Percentiles rank a stretch among this genome's conserved stretches.
phyloP scores from a whole-genome alignment of 2,329 filamentous ascomycete species.

The Neonectria magnoliae region DNA sequence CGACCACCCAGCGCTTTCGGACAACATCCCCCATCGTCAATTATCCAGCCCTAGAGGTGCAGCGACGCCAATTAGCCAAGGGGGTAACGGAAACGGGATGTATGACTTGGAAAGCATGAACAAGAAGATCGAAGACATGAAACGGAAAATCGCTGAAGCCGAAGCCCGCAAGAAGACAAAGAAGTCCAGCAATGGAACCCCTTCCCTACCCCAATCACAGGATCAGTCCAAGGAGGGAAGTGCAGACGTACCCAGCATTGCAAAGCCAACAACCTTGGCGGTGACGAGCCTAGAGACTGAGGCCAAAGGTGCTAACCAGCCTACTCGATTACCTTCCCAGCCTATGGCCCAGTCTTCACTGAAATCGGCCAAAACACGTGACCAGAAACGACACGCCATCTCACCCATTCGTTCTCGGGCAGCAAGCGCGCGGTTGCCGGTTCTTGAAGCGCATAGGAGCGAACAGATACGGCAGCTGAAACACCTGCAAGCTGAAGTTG shows the following conservation, averaged over 20 bases:
- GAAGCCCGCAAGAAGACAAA: conserved; percentile 64
- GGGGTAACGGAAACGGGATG: conserved; percentile 48
- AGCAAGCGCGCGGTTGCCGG: conserved; percentile 50
- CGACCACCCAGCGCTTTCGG: conserved; percentile 57
- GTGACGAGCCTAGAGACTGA: background rate
- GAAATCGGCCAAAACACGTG: conserved; percentile 31
- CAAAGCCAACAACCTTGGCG: conserved; percentile 5
- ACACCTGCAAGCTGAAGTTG: conserved; percentile 57
- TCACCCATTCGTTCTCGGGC: conserved; percentile 45
- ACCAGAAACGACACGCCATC: conserved; percentile 13
- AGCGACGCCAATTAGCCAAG: conserved; percentile 51
- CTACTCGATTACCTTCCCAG: conserved; percentile 17
- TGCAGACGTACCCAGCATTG: conserved; percentile 26
- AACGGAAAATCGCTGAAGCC: conserved; percentile 66
- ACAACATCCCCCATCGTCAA: conserved; percentile 52
- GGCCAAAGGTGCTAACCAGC: conserved; percentile 8
- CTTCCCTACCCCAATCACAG: conserved; percentile 41
- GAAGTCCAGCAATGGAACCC: conserved; percentile 45
- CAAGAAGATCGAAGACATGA: conserved; percentile 69
- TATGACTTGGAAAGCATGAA: conserved; percentile 62
- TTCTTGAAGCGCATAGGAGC: conserved; percentile 49
- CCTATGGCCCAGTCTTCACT: conserved; percentile 12
- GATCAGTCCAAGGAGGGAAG: conserved; percentile 41
- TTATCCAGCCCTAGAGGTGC: conserved; percentile 52
- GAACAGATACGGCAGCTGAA: conserved; percentile 58